phyloP scores from a whole-genome alignment of 1,284 basidiomycete genomes.

The Singerocomus inundabilis region DNA sequence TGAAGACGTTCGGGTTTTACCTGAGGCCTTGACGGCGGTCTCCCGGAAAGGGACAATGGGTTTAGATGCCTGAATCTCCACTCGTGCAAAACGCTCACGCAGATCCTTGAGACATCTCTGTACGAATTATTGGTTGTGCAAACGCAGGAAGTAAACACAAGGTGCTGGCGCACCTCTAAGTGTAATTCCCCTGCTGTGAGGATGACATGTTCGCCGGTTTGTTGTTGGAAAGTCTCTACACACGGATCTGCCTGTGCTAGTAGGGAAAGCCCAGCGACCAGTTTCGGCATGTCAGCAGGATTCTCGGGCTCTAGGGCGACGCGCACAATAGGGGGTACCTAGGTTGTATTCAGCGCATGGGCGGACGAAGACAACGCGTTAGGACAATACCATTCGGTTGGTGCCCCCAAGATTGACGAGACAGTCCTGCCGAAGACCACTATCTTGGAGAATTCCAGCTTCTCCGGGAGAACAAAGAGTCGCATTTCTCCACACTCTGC shows the following conservation, averaged over 20 bases:
- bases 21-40: constrained; percentile 80
- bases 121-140: neutral
- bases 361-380: neutral
- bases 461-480: constrained; percentile 78
- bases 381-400: constrained; percentile 55
- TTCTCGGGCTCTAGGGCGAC: constrained; percentile 90
- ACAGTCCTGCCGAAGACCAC: constrained; percentile 42
- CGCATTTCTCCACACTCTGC: constrained; percentile 87
- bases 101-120: constrained; percentile 95
- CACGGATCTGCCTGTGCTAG: constrained; percentile 97
- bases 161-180: constrained; percentile 66
- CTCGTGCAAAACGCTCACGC: constrained; percentile 90
- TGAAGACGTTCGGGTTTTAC: constrained; percentile 38
- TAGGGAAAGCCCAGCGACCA: constrained; percentile 85
- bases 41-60: constrained; percentile 98
- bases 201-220: constrained; percentile 98
- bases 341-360: constrained; percentile 5
- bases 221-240: constrained; percentile 95
- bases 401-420: constrained; percentile 85
- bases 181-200: constrained; percentile 96
- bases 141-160: neutral
- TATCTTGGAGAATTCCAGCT: constrained; percentile 39
- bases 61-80: constrained; percentile 91
- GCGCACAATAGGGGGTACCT: constrained; percentile 91
- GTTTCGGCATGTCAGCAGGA: constrained; percentile 91